phyloP scores from a whole-genome alignment of 352 stramenopile species.

The Pythium sukuiense region DNA sequence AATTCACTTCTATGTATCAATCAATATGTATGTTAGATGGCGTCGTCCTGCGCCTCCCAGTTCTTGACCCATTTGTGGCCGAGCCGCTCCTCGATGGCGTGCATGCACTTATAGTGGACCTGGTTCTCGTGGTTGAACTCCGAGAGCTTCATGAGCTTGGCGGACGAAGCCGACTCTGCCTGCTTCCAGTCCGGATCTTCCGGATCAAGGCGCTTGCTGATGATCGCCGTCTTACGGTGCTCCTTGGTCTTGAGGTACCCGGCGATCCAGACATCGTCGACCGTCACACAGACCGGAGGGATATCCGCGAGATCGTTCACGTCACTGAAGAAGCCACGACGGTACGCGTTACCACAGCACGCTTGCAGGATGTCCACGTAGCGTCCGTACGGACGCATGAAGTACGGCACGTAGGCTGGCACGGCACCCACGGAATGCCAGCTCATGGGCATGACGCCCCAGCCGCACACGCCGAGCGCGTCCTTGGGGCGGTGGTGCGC shows the following conservation, averaged over 20 bases:
- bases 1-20: neutral
- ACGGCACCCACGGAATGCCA: constrained; percentile 76
- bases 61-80: constrained; percentile 65
- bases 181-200: constrained; percentile 68
- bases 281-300: constrained; percentile 66
- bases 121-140: constrained; percentile 81
- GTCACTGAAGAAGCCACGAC: constrained; percentile 72
- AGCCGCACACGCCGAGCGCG: constrained; percentile 72
- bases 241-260: constrained; percentile 76
- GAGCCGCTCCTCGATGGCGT: constrained; percentile 68
- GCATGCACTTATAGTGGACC: constrained; percentile 82
- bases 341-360: constrained; percentile 70
- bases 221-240: constrained; percentile 52
- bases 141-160: constrained; percentile 70
- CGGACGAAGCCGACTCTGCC: constrained; percentile 41
- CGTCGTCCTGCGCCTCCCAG: constrained; percentile 38
- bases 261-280: constrained; percentile 84
- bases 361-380: constrained; percentile 71
- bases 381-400: constrained; percentile 68
- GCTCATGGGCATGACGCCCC: constrained; percentile 69
- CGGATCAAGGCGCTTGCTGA: constrained; percentile 79
- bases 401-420: constrained; percentile 80
- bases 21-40: neutral
- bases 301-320: constrained; percentile 70
- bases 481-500: constrained; percentile 54